These are phyloP conservation scores for Globisporangium cederbergense DNA, from an alignment of 352 stramenopile species.

Conservation along the genomic window DNA sequence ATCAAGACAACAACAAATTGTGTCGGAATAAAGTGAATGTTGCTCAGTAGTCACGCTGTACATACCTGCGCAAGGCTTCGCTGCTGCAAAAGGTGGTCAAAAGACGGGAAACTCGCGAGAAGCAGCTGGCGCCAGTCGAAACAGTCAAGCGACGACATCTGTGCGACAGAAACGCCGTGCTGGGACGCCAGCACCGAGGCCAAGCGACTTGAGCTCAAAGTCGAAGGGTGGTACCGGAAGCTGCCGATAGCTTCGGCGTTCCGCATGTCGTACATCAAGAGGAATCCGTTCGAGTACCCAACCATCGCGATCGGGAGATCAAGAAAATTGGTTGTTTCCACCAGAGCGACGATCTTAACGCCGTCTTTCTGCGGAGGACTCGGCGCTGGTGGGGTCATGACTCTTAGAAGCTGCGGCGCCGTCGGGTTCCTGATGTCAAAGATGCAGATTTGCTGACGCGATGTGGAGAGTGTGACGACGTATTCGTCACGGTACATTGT, in stretches of 20 bases:
- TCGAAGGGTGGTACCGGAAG: slow-evolving; percentile 18
- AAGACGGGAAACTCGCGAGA: slow-evolving; percentile 27
- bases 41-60: neutral
- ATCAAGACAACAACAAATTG: neutral
- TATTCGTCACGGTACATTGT: slow-evolving; percentile 25
- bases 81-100: slow-evolving; percentile 22
- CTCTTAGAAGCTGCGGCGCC: slow-evolving; percentile 26
- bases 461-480: slow-evolving; percentile 35
- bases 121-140: slow-evolving; percentile 48
- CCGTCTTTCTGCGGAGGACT: slow-evolving; percentile 3
- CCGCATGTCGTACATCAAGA: slow-evolving; percentile 45
- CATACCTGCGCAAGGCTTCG: slow-evolving; percentile 21
- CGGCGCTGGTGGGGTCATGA: slow-evolving; percentile 23
- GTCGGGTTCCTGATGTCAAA: slow-evolving; percentile 33
- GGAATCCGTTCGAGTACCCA: slow-evolving; percentile 42
- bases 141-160: slow-evolving; percentile 18
- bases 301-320: slow-evolving; percentile 40
- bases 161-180: neutral
- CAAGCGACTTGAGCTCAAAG: neutral
- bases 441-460: slow-evolving; percentile 38
- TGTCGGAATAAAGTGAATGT: neutral
- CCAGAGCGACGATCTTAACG: slow-evolving; percentile 16
- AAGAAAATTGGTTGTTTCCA: slow-evolving; percentile 14
- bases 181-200: slow-evolving; percentile 4
- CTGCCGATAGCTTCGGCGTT: slow-evolving; percentile 39